These are phyloP conservation scores for Verticillium klebahnii DNA, from an alignment of 2,329 filamentous ascomycete genomes.

Conservation along the genomic window DNA sequence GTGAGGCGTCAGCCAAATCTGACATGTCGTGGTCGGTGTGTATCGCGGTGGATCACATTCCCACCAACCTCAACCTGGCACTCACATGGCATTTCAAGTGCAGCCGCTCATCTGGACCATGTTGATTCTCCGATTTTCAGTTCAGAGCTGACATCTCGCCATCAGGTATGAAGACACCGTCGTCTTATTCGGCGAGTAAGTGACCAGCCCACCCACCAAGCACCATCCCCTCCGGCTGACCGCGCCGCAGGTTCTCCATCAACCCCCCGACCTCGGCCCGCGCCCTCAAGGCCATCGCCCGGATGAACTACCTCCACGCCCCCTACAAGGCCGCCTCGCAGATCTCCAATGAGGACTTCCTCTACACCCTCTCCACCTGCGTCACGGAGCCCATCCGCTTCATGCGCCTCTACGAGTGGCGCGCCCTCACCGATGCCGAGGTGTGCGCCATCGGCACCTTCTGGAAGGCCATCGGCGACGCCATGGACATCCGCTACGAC, in stretches of 20 bases:
- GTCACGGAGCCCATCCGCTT: conserved; percentile 61
- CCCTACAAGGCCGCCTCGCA: conserved; percentile 29
- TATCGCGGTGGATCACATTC: too few species aligned
- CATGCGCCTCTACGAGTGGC: conserved; percentile 66
- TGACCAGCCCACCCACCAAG: conserved; percentile 19
- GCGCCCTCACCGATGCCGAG: conserved; percentile 62
- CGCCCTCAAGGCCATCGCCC: conserved; percentile 28
- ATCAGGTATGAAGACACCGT: conserved; percentile 37
- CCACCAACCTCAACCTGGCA: too few species aligned
- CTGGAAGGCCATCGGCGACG: conserved; percentile 68
- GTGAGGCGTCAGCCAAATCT: too few species aligned
- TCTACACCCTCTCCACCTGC: conserved; percentile 50
- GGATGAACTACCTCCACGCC: conserved; percentile 35
- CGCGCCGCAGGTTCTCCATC: not conserved
- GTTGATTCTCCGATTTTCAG: too few species aligned
- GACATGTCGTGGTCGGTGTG: too few species aligned
- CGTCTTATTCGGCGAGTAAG: conserved; percentile 30
- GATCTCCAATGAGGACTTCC: conserved; percentile 31
- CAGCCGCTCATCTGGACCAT: too few species aligned
- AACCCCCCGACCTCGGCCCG: conserved; percentile 20
- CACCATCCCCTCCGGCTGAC: conserved; percentile 16
- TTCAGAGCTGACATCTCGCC: not conserved
- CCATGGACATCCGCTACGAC: conserved; percentile 58
- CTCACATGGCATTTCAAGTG: too few species aligned
- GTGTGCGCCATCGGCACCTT: conserved; percentile 61